Percentiles rank a stretch among this genome's conserved stretches.
Conservation (phyloP, 176 grass and related monocot genomes). For the Zea mays region Zm-B73-REFERENCE-NAM-5.0 NC_050102.1:141588001-141588500, state of each 20-base stretch:
- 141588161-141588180: neutral
- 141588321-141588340: neutral
- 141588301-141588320: neutral
- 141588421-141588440: neutral
- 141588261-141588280: neutral
- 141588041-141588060: neutral
- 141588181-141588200: neutral
- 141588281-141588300: neutral
- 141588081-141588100: neutral
- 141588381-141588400: neutral
- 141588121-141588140: no score
- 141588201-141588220: constrained; percentile 1
- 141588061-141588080: neutral
- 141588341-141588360: neutral
- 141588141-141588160: neutral
- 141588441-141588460: neutral
- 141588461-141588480: neutral
- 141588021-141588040: neutral
- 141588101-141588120: constrained; percentile 11
- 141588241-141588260: neutral
- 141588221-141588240: neutral
- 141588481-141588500: neutral
- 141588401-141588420: neutral
- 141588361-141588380: neutral
- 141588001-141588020: neutral